Base-by-base conservation (phyloP, 148 eudicot genomes). In the Fallopia convolvulus region DNA sequence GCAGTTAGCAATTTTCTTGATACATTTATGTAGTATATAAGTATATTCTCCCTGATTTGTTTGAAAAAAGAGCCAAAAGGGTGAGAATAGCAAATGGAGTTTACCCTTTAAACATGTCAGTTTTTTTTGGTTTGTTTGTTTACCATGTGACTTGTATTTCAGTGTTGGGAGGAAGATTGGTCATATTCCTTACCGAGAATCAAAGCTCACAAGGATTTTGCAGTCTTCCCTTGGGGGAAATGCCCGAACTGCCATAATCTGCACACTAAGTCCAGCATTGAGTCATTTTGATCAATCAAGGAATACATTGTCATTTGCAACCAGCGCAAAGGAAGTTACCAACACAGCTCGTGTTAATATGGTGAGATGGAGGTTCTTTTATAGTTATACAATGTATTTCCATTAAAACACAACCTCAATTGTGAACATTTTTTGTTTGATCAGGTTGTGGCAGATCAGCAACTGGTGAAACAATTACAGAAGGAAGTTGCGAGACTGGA, bases 211-310 rank as follows among this genome's bases (percentile, higher is more conserved):
- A 2, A 87, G 99, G 72, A 96, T 96, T 79, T 83, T 96, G 79
- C 99, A 96, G 86, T 66, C 93, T 81, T 93, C 99, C 32, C 93
- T 96, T 36, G 99, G 99, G 46, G 99, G 99, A 81, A 93, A 96
- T 81, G 97, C 99, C 68, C 84, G 98, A 21, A 96, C 99, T 53
- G 99, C 99, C 61, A 96, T 96, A n/a, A 88, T 96, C 61, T 96
- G 99, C 83, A 96, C 99, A 18, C 80, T 96, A 81, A 96, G 99
- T 83, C 97, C 99, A 71, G 99, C 99, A 80, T 72, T 96, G 76
- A 96, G 97, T 80, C 98, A 93, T 84, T 87, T 90, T 76, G 99
- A 96, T 40, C 99, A 96, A 84, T 93, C 99, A 71, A 87, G 98
- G 53, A 90, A 93, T 80, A 93, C 99, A n/a, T 87, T 96, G 72